Conservation (phyloP, 345 rosid species). For the Populus alba region DNA sequence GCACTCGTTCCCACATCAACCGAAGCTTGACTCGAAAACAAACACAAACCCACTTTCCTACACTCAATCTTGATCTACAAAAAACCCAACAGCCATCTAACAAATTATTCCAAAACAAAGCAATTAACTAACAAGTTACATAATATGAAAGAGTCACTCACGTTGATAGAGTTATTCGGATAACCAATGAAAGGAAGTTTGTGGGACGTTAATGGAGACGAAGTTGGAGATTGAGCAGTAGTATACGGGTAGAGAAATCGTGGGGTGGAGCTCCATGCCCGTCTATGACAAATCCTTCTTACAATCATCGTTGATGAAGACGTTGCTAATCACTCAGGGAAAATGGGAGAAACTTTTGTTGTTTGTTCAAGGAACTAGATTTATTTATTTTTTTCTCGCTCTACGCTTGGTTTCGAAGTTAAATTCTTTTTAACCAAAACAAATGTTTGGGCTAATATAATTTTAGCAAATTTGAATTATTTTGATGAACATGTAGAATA, state of each 20-base stretch:
- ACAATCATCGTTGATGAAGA: conserved; percentile 26
- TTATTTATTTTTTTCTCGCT: too few species aligned
- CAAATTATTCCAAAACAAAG: neutral
- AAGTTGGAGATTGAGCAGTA: neutral
- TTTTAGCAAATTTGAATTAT: too few species aligned
- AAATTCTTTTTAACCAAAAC: too few species aligned
- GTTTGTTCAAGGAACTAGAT: neutral
- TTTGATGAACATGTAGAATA: too few species aligned
- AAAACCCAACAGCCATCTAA: neutral
- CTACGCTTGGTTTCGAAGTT: too few species aligned
- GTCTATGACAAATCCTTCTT: conserved; percentile 29
- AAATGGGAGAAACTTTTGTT: neutral
- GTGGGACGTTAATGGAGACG: neutral
- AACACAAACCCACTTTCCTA: conserved; percentile 30
- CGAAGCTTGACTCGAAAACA: conserved; percentile 52
- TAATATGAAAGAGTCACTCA: conserved; percentile 27
- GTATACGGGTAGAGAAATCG: conserved; percentile 15
- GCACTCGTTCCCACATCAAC: conserved; percentile 36
- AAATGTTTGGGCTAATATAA: too few species aligned
- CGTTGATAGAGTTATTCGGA: conserved; percentile 7
- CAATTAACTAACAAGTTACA: neutral
- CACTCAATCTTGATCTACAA: neutral
- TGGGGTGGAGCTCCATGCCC: conserved; percentile 19
- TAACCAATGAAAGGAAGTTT: neutral
- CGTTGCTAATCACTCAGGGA: neutral